Percentiles rank a stretch among this genome's conserved stretches.
These are phyloP conservation scores for Suhomyces terraborum DNA, from an alignment of 1,139 yeast genomes.

Conservation along the genomic window DNA sequence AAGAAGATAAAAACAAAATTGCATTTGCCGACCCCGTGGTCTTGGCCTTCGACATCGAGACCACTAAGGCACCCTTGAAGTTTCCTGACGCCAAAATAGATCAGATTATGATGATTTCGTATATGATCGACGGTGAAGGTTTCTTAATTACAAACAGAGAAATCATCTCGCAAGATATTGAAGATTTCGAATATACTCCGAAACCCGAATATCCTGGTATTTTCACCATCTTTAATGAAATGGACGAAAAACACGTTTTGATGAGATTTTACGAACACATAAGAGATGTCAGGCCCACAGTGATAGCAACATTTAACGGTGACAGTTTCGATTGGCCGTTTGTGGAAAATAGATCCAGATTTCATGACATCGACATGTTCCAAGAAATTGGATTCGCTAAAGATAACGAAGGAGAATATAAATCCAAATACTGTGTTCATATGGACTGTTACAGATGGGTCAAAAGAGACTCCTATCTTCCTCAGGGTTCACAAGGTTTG, in stretches of 20 bases:
- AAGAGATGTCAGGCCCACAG: constrained; percentile 86
- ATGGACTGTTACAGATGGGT: constrained; percentile 99
- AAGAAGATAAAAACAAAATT: constrained; percentile 70
- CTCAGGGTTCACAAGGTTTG: constrained; percentile 98
- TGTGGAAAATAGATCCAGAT: constrained; percentile 81
- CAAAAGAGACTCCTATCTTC: constrained; percentile 95
- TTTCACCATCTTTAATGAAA: constrained; percentile 88
- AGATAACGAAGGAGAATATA: constrained; percentile 89
- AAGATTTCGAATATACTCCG: constrained; percentile 97
- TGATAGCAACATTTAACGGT: constrained; percentile 96
- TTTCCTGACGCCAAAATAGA: constrained; percentile 94
- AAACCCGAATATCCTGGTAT: constrained; percentile 92
- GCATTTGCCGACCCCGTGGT: constrained; percentile 98
- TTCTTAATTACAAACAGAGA: constrained; percentile 91
- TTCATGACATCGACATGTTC: constrained; percentile 85
- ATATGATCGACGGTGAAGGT: constrained; percentile 99
- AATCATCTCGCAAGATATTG: constrained; percentile 90
- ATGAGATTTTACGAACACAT: constrained; percentile 86
- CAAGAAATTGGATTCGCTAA: constrained; percentile 93
- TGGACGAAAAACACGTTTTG: constrained; percentile 75
- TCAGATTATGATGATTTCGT: constrained; percentile 98
- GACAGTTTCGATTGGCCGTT: constrained; percentile 99
- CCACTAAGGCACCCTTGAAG: constrained; percentile 93
- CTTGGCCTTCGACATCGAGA: constrained; percentile 95
- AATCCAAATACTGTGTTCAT: constrained; percentile 89